phyloP scores from a whole-genome alignment of 2,329 filamentous ascomycete species.

The Colletotrichum agaves region DNA sequence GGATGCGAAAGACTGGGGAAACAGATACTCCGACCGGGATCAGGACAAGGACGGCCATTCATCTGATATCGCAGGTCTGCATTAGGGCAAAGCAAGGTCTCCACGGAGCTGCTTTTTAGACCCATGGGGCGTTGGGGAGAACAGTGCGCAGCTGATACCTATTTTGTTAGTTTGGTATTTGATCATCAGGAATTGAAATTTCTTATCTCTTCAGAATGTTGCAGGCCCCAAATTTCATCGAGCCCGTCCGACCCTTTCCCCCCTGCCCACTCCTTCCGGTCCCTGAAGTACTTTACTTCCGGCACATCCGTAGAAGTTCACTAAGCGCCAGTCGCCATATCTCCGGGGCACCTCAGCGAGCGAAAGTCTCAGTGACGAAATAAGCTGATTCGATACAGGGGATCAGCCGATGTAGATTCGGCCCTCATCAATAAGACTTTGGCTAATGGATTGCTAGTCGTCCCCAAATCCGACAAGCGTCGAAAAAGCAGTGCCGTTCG shows the following conservation, averaged over 20 bases:
- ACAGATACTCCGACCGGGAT: not conserved
- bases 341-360: not conserved
- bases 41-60: not conserved
- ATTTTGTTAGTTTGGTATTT: slow-evolving; percentile 13
- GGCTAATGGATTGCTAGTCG: not conserved
- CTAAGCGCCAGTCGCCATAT: not conserved
- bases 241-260: not conserved
- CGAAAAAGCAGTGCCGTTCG: not conserved
- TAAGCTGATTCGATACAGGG: not conserved
- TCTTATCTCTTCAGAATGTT: not conserved
- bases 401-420: not conserved
- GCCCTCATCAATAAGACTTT: not conserved
- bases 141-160: slow-evolving; percentile 11
- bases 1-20: not conserved
- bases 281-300: not conserved
- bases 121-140: slow-evolving; percentile 10
- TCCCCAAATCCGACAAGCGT: not conserved
- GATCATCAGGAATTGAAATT: not conserved
- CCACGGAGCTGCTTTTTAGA: not conserved
- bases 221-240: not conserved
- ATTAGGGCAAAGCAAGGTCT: slow-evolving; percentile 1
- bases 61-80: not conserved
- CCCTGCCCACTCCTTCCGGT: not conserved
- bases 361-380: not conserved
- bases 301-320: slow-evolving; percentile 10